Conservation (phyloP, 768 basidiomycete genomes). For the Lactarius trivialis region DNA sequence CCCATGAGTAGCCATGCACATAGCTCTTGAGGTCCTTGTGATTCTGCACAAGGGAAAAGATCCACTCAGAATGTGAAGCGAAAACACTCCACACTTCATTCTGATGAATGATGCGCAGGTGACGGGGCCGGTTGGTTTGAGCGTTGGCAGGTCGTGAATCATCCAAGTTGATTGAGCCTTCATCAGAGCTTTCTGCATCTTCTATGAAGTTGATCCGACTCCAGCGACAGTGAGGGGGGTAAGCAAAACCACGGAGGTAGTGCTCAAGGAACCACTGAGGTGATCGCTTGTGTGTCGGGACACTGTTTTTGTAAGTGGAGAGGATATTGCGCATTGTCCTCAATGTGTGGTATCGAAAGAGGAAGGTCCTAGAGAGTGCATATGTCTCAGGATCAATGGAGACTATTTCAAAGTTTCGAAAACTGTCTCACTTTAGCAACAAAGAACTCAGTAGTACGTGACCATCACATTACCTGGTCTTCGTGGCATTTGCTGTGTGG, state of each 20-base stretch:
- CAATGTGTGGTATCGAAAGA: conserved; percentile 46
- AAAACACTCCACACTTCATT: conserved; percentile 47
- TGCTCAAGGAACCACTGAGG: conserved; percentile 44
- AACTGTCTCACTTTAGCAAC: conserved; percentile 26
- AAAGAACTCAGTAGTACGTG: no score
- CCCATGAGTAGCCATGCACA: conserved; percentile 44
- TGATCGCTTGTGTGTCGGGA: conserved; percentile 35
- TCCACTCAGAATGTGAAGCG: conserved; percentile 53
- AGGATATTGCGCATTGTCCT: conserved; percentile 42
- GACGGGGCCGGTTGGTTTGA: conserved; percentile 31
- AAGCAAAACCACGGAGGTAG: conserved; percentile 34
- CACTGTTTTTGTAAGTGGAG: conserved; percentile 27
- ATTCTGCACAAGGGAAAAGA: conserved; percentile 37
- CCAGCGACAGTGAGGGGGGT: conserved; percentile 25
- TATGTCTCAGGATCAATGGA: conserved; percentile 43
- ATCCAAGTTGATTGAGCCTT: neutral
- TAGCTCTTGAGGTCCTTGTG: conserved; percentile 31
- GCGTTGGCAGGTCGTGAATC: neutral
- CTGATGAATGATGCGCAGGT: conserved; percentile 41
- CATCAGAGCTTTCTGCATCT: conserved; percentile 15
- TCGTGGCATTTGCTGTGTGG: conserved; percentile 21
- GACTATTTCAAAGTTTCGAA: conserved; percentile 39
- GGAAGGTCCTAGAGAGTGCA: conserved; percentile 40
- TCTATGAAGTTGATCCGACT: conserved; percentile 34
- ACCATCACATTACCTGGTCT: conserved; percentile 27